phyloP scores from a whole-genome alignment of 2,329 filamentous ascomycete genomes.

The Phoma sp. region DNA sequence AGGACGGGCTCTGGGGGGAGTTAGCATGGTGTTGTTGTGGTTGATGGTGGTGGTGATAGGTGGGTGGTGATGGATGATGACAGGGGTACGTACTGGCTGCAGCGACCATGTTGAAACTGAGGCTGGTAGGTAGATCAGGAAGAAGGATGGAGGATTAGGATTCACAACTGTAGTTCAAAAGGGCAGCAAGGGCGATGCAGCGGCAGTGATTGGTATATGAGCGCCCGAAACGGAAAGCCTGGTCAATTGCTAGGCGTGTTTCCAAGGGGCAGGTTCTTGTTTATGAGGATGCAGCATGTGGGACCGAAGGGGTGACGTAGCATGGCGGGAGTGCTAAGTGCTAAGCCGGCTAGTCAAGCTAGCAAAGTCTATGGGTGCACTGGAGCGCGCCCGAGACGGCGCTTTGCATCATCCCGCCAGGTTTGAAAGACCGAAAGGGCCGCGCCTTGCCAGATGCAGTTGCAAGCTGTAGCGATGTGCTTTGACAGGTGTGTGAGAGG shows the following conservation, averaged over 20 bases:
- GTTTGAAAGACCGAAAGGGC: conserved; percentile 1
- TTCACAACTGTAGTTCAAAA: neutral
- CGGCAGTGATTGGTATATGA: conserved; percentile 9
- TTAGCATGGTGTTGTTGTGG: neutral
- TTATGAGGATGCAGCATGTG: conserved; percentile 3
- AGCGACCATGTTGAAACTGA: conserved; percentile 11
- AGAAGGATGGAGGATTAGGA: conserved; percentile 4
- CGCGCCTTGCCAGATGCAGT: conserved; percentile 12
- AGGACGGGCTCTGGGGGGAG: conserved; percentile 59
- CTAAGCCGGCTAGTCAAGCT: no score
- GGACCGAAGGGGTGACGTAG: conserved; percentile 10
- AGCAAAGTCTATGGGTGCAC: no score
- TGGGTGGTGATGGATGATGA: neutral
- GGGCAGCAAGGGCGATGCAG: neutral
- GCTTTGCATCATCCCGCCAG: conserved; percentile 18
- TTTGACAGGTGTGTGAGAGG: neutral
- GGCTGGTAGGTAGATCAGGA: neutral
- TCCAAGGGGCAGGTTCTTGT: conserved; percentile 12
- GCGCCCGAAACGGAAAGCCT: conserved; percentile 9
- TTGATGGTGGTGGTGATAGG: neutral
- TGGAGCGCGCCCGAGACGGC: neutral
- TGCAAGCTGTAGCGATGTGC: neutral
- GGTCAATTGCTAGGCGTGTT: neutral
- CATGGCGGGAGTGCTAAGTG: neutral
- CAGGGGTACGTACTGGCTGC: conserved; percentile 27